A percentile compares a stretch with the other conserved stretches of the same genome.
Evolutionary conservation across 2,329 filamentous ascomycete genomes (phyloP).

Genomic region (Sporothrix sp.): DNA sequence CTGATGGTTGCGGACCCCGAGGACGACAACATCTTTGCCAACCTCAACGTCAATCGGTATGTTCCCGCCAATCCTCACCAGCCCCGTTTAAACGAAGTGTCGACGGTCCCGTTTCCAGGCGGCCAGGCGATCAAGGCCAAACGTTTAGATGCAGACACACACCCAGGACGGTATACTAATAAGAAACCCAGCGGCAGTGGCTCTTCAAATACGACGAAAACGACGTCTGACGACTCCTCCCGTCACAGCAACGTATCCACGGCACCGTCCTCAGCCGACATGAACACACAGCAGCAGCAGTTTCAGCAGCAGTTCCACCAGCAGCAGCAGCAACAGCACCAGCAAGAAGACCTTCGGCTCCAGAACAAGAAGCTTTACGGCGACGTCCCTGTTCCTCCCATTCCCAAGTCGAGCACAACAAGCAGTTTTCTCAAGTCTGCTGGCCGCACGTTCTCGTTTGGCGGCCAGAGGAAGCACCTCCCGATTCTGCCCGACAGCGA

Average conservation of each 20-base stretch:
- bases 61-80: background rate
- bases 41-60: slow-evolving; percentile 47
- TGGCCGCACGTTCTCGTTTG: slow-evolving; percentile 51
- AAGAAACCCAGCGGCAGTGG: slow-evolving; percentile 41
- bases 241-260: slow-evolving; percentile 55
- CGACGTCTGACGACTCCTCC: slow-evolving; percentile 50
- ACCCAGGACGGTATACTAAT: background rate
- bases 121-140: too few species aligned
- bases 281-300: slow-evolving; percentile 22
- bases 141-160: background rate
- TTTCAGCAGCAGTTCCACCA: slow-evolving; percentile 3
- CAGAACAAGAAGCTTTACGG: slow-evolving; percentile 29
- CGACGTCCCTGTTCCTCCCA: slow-evolving; percentile 31
- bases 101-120: background rate
- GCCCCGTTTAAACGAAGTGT: too few species aligned
- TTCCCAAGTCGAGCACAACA: slow-evolving; percentile 37
- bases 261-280: slow-evolving; percentile 47
- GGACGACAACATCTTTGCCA: slow-evolving; percentile 49
- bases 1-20: slow-evolving; percentile 26
- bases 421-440: slow-evolving; percentile 46
- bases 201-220: slow-evolving; percentile 52
- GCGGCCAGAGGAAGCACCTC: slow-evolving; percentile 42
- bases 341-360: slow-evolving; percentile 31
- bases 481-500: slow-evolving; percentile 30
- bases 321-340: slow-evolving; percentile 5